Conservation (phyloP, 805 yeast genomes). For the Teunomyces gatunensis region DNA sequence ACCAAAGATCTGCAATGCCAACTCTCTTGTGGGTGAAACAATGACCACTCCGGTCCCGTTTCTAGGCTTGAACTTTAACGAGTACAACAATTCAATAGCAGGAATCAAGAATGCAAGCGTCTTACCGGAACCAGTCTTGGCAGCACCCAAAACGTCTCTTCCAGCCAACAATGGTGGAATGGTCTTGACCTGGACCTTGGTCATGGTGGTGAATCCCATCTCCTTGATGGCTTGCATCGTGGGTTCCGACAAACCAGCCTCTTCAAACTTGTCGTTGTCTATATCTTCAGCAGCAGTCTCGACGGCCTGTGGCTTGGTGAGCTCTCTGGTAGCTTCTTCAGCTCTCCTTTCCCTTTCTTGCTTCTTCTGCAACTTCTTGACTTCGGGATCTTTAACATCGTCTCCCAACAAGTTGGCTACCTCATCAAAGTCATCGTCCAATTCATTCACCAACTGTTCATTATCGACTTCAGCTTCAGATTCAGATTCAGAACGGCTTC, state of each 20-base stretch:
- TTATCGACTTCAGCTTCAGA: slow-evolving; percentile 32
- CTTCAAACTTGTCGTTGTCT: slow-evolving; percentile 34
- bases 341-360: slow-evolving; percentile 15
- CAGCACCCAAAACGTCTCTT: slow-evolving; percentile 98
- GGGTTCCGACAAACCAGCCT: slow-evolving; percentile 68
- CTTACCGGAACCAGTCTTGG: slow-evolving; percentile 98
- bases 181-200: slow-evolving; percentile 91
- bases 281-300: slow-evolving; percentile 27
- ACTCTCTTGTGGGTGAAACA: slow-evolving; percentile 95
- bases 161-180: slow-evolving; percentile 97
- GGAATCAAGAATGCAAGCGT: slow-evolving; percentile 94
- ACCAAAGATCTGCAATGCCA: slow-evolving; percentile 96
- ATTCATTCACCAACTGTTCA: slow-evolving; percentile 49
- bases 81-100: slow-evolving; percentile 87
- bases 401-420: slow-evolving; percentile 53
- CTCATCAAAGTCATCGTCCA: slow-evolving; percentile 57
- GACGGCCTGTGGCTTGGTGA: slow-evolving; percentile 28
- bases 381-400: slow-evolving; percentile 41
- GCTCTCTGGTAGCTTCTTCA: slow-evolving; percentile 21
- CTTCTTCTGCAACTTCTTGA: slow-evolving; percentile 20
- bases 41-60: slow-evolving; percentile 97
- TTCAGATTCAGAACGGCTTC: slow-evolving; percentile 11
- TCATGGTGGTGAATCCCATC: slow-evolving; percentile 92
- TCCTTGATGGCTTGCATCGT: slow-evolving; percentile 76
- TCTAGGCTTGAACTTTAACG: slow-evolving; percentile 92